Percentiles rank a stretch among this genome's conserved stretches.
phyloP scores from a whole-genome alignment of 495 filamentous ascomycete species.

The Clohesyomyces aquaticus region DNA sequence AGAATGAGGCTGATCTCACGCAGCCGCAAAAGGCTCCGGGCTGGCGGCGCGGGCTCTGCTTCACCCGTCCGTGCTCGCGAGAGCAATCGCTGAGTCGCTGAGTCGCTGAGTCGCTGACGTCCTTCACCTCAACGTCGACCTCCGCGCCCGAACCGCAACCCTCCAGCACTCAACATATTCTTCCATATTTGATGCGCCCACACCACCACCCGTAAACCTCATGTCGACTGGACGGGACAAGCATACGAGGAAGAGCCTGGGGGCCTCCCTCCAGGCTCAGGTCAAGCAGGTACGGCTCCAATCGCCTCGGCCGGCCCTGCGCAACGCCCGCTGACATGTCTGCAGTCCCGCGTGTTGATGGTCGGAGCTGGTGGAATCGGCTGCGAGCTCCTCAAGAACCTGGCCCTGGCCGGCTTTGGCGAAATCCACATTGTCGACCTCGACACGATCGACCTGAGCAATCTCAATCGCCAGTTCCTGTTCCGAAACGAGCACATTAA shows the following conservation, averaged over 20 bases:
- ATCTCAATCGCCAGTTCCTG: constrained; percentile 96
- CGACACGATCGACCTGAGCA: constrained; percentile 97
- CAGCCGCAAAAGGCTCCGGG: background rate
- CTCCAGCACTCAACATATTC: no score
- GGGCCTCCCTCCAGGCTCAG: constrained; percentile 57
- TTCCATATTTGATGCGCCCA: constrained; percentile 13
- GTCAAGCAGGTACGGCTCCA: constrained; percentile 65
- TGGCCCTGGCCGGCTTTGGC: constrained; percentile 90
- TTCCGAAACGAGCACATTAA: constrained; percentile 98
- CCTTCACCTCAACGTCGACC: constrained; percentile 1
- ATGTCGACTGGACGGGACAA: constrained; percentile 43
- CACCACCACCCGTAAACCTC: background rate
- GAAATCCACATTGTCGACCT: constrained; percentile 96
- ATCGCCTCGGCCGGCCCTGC: constrained; percentile 7
- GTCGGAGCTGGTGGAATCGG: constrained; percentile 97
- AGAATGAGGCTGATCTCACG: constrained; percentile 1
- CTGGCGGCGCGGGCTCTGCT: background rate
- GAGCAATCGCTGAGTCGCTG: no score
- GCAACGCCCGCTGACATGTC: constrained; percentile 26
- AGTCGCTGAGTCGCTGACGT: no score
- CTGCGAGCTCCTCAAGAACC: constrained; percentile 96
- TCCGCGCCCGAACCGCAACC: background rate
- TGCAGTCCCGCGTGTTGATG: constrained; percentile 86
- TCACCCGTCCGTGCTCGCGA: constrained; percentile 12
- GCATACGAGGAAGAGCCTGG: constrained; percentile 62